phyloP scores from a whole-genome alignment of 2,329 filamentous ascomycete genomes.

The Leptographium lundbergii region DNA sequence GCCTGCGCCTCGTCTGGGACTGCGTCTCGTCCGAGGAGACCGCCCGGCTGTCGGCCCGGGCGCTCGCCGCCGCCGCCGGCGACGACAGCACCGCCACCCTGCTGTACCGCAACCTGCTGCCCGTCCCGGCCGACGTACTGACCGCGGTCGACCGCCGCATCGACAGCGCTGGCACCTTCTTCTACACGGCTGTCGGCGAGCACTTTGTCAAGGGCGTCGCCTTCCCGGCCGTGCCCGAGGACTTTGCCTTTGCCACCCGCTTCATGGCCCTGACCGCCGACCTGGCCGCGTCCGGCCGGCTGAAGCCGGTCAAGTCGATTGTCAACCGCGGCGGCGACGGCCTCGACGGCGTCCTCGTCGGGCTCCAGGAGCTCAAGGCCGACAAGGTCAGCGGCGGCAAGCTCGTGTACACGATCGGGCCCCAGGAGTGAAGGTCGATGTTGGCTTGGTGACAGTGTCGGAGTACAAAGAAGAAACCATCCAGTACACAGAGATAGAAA shows the following conservation, averaged over 20 bases:
- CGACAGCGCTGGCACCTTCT: conserved; percentile 14
- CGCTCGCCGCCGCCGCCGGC: conserved; percentile 3
- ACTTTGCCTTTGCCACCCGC: conserved; percentile 20
- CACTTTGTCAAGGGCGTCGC: conserved; percentile 12
- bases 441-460: too few species aligned
- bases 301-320: conserved; percentile 19
- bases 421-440: not conserved
- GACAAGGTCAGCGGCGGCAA: conserved; percentile 25
- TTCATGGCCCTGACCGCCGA: conserved; percentile 21
- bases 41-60: conserved; percentile 18
- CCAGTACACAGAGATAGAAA: not conserved
- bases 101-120: conserved; percentile 9
- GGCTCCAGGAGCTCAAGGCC: conserved; percentile 18
- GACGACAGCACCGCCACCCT: not conserved
- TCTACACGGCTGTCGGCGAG: conserved; percentile 22
- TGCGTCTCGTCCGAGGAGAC: conserved; percentile 18
- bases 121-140: conserved; percentile 12
- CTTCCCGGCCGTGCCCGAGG: conserved; percentile 10
- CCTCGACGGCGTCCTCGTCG: conserved; percentile 19
- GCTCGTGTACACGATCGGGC: conserved; percentile 21
- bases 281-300: conserved; percentile 20
- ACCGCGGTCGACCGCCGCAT: conserved; percentile 26
- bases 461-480: too few species aligned
- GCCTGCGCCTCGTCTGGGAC: conserved; percentile 22
- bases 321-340: conserved; percentile 17